Evolutionary conservation across 345 rosid genomes (phyloP).

Genomic region (Camelina hispida): DNA sequence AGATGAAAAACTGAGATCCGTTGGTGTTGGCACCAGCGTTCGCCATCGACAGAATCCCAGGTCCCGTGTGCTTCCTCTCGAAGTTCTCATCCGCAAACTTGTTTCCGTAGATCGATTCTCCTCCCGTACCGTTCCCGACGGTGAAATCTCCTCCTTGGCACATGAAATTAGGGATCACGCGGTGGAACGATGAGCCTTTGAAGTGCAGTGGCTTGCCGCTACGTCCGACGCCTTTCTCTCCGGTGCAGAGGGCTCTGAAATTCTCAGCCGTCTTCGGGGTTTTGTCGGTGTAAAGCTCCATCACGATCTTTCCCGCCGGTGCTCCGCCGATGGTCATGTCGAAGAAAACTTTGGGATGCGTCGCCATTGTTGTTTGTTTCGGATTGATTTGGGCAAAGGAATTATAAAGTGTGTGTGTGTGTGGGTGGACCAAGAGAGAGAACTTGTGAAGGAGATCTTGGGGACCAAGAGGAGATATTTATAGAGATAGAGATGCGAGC

Average conservation of each 20-base stretch:
- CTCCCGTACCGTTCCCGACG: slow-evolving; percentile 71
- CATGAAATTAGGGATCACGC: slow-evolving; percentile 74
- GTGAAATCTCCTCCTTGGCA: slow-evolving; percentile 84
- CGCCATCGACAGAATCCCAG: slow-evolving; percentile 77
- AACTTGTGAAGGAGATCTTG: background rate
- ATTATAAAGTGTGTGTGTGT: too few species aligned
- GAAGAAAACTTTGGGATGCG: slow-evolving; percentile 64
- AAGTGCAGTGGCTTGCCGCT: slow-evolving; percentile 75
- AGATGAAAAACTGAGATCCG: slow-evolving; percentile 71
- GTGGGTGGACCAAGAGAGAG: background rate
- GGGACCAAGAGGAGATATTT: slow-evolving; percentile 34
- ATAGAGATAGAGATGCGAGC: slow-evolving; percentile 21
- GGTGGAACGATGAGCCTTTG: slow-evolving; percentile 68
- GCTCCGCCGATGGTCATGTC: slow-evolving; percentile 57
- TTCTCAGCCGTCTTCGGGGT: slow-evolving; percentile 66
- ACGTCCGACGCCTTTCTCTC: slow-evolving; percentile 64
- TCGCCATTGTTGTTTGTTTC: slow-evolving; percentile 29
- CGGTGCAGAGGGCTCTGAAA: slow-evolving; percentile 80
- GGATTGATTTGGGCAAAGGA: background rate
- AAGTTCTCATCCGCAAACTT: slow-evolving; percentile 79
- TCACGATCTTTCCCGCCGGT: slow-evolving; percentile 56
- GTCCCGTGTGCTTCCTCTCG: slow-evolving; percentile 64
- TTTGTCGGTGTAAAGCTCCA: slow-evolving; percentile 62
- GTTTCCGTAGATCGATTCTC: slow-evolving; percentile 74
- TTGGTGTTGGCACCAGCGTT: slow-evolving; percentile 69